Percentiles rank a stretch among this genome's conserved stretches.
phyloP scores from a whole-genome alignment of 805 yeast genomes.

The Teunomyces aglyptinius region DNA sequence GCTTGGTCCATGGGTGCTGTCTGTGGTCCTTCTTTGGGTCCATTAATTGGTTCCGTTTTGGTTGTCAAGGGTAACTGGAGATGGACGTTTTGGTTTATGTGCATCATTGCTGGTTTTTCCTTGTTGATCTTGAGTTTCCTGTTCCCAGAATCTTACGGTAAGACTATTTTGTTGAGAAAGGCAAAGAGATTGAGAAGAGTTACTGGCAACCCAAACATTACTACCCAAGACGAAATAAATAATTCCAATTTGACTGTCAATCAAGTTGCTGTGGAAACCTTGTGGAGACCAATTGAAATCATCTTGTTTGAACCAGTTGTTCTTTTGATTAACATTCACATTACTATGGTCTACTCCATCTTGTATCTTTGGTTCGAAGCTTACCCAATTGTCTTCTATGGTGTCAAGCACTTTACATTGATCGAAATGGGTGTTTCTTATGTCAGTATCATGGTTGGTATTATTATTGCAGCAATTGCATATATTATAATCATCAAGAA shows the following conservation, averaged over 20 bases:
- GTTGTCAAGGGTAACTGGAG: conserved; percentile 48
- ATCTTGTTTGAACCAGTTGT: conserved; percentile 56
- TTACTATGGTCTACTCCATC: conserved; percentile 52
- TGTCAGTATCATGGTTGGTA: conserved; percentile 47
- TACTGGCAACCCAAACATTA: conserved; percentile 50
- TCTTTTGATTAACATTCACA: conserved; percentile 49
- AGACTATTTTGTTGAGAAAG: conserved; percentile 46
- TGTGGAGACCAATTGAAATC: conserved; percentile 51
- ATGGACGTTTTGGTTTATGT: conserved; percentile 53
- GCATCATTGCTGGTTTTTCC: conserved; percentile 39
- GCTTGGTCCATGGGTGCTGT: conserved; percentile 55
- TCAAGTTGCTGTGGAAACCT: conserved; percentile 27
- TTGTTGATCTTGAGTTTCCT: conserved; percentile 31
- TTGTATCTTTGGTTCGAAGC: conserved; percentile 60
- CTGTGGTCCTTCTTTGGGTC: conserved; percentile 56
- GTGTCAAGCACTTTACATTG: conserved; percentile 44
- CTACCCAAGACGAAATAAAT: conserved; percentile 39
- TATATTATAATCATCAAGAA: conserved; percentile 11
- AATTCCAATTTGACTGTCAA: conserved; percentile 18
- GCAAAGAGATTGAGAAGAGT: conserved; percentile 46
- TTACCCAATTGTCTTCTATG: conserved; percentile 54
- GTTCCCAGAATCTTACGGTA: conserved; percentile 50
- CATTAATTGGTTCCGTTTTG: conserved; percentile 54
- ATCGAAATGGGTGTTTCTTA: conserved; percentile 50
- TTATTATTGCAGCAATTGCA: conserved; percentile 14